Percentiles rank a stretch among this genome's conserved stretches.
Conservation (phyloP, 169 alveolate species). For the Plasmodium yoelii region DNA sequence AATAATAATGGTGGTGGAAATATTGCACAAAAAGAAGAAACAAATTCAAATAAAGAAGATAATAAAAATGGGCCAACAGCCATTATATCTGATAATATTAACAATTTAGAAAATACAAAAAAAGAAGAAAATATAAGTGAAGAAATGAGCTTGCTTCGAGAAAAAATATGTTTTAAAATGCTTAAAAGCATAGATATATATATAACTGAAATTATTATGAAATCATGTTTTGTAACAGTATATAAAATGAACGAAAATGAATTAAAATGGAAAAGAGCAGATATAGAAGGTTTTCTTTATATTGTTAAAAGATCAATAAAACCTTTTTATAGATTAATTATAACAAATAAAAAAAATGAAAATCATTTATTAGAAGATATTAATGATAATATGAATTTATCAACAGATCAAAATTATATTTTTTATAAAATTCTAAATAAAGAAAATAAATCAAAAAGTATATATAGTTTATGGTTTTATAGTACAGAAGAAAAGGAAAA, state of each 20-base stretch:
- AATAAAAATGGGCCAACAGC: neutral
- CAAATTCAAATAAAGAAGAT: neutral
- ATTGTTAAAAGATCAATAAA: conserved; percentile 72
- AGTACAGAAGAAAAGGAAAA: conserved; percentile 67
- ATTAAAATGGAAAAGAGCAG: conserved; percentile 83
- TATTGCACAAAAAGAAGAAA: neutral
- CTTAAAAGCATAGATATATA: conserved; percentile 77
- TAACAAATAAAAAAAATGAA: conserved; percentile 83
- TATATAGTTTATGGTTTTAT: conserved; percentile 56
- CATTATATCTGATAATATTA: neutral
- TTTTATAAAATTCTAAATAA: conserved; percentile 75
- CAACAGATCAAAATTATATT: conserved; percentile 79
- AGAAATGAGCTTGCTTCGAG: conserved; percentile 64
- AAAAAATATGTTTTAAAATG: conserved; percentile 79
- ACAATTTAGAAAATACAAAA: conserved; percentile 4
- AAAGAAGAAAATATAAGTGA: conserved; percentile 16
- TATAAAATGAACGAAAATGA: conserved; percentile 77
- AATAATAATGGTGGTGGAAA: neutral
- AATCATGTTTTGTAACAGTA: conserved; percentile 84
- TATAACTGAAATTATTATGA: conserved; percentile 76
- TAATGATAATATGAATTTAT: conserved; percentile 78
- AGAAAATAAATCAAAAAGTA: conserved; percentile 27
- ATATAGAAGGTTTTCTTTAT: conserved; percentile 83
- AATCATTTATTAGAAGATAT: conserved; percentile 81
- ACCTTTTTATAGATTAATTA: conserved; percentile 77